Base-by-base conservation (phyloP, 2,329 filamentous ascomycete genomes). In the Botrytis paeoniae region DNA sequence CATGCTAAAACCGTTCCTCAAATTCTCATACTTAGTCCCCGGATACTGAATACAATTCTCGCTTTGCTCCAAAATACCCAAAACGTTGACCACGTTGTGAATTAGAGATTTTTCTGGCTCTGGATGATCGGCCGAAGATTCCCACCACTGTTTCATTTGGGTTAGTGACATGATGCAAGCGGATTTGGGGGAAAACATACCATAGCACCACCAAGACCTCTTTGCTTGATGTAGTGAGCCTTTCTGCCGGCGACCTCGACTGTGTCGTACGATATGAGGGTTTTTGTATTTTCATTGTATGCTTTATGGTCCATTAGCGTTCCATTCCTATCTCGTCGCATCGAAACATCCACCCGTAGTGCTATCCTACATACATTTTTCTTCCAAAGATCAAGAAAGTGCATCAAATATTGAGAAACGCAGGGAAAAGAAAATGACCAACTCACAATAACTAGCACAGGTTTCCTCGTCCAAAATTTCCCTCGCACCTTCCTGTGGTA, bases 151-250 rank as follows among this genome's bases (percentile, higher is more conserved):
- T 39, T 39, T 59, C 18, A 7, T 51, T 62, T 63, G 25, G 60
- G 8, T 70, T 25, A 35, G 25, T 48, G 10, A 10, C n/a, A 60
- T 6, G 3, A 25, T 25, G 10, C 9, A 25, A 22, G 35, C n/a
- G 29, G 22, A 32, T 20, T 18, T 39, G 5, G 37, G 10, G 9
- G 2, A 29, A 29, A 29, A 69, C 70, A 32, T 72, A 72, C 70
- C 95, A 98, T 98, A n/a, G 88, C 93, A 29, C 95, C 95, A 2
- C 94, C 95, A 0, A 98, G 86, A 0, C 88, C 85, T 62, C 86
- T 84, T 32, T 87, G 81, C 79, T 85, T 87, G 79, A 98, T 88
- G 81, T 90, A 97, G 18, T 88, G 83, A 1, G 90, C 89, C 85
- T 98, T 98, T 76, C 83, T 81, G 76, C 85, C 84, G 5, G 90